phyloP scores from a whole-genome alignment of 441 rosid genomes.

The Melastoma candidum region DNA sequence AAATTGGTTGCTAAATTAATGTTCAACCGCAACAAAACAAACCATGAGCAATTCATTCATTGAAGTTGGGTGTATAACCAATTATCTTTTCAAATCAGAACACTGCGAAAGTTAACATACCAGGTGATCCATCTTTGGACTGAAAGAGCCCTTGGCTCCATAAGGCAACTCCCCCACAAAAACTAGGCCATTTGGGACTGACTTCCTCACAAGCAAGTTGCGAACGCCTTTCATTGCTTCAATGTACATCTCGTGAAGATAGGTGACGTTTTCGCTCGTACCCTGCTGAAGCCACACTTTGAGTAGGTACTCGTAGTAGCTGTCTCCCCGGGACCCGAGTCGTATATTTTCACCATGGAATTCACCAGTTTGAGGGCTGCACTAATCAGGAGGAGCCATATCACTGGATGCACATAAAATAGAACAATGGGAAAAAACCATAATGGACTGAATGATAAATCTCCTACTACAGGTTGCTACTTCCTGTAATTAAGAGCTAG shows the following conservation, averaged over 20 bases:
- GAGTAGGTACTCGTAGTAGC: constrained; percentile 90
- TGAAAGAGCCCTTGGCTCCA: constrained; percentile 62
- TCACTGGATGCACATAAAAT: constrained; percentile 12
- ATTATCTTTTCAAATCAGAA: neutral
- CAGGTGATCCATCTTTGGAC: constrained; percentile 99
- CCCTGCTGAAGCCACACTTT: constrained; percentile 98
- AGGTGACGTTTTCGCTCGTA: constrained; percentile 36
- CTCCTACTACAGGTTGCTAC: too few species aligned
- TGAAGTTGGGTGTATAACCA: too few species aligned
- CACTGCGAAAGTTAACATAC: constrained; percentile 37
- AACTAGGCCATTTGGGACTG: constrained; percentile 73
- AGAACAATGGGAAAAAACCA: neutral
- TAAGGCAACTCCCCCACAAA: constrained; percentile 94
- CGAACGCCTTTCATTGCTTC: constrained; percentile 97
- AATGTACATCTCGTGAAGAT: constrained; percentile 74
- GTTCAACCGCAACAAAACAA: neutral
- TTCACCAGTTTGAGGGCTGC: constrained; percentile 86
- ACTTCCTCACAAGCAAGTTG: constrained; percentile 68
- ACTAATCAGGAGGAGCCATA: constrained; percentile 10
- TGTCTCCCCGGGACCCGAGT: constrained; percentile 97
- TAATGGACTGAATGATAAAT: neutral
- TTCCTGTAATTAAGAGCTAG: too few species aligned
- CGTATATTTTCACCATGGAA: constrained; percentile 87
- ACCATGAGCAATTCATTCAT: too few species aligned
- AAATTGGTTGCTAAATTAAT: neutral